Evolutionary conservation across 2,329 filamentous ascomycete genomes (phyloP), one percentile per base, ranked within the genome.

Genomic region (Chrysosporium queenslandicum): DNA sequence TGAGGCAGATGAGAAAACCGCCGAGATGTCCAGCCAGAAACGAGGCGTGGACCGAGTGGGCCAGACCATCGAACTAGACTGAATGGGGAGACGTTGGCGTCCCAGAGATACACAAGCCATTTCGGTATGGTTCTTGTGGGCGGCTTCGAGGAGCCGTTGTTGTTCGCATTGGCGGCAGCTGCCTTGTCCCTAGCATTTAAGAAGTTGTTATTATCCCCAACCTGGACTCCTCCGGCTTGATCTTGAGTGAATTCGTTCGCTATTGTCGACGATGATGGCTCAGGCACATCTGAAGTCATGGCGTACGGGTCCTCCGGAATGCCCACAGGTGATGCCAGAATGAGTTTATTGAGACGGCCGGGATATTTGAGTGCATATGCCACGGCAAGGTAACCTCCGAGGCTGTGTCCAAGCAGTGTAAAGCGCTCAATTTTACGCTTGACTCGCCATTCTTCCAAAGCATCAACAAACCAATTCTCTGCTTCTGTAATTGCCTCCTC

Each of bases 351-450:
- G 30, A 98, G 72, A 59, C 81, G 87, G 12, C 91, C 91, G 0
- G 92, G 92, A 64, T 98, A 98, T 68, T 98, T 98, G 55, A 97
- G 76, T 1, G 92, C 90, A 65, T 98, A 98, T 18, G 89, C 90
- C 0, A 94, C 85, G 3, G 91, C 89, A 66, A 98, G 85, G 65
- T 98, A 98, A 4, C 92, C 92, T 52, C 92, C 92, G 43, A 98
- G 76, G 42, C 87, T 94, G 72, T 98, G 92, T 1, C 91, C 92
- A 6, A 97, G 77, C 2, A 98, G 76, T 0, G 92, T 98, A 65
- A 98, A 96, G 58, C 85, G 85, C 46, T 98, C 89, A 46, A 98
- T 87, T 37, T 91, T 90, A 58, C 85, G 83, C 65, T 87, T 81
- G 60, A 87, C 79, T 53, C 92, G 83, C 92, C 92, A 98, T 68